Percentiles rank a stretch among this genome's conserved stretches.
Conservation (phyloP, 2,329 filamentous ascomycete genomes). For the Pseudogymnoascus sp. region DNA sequence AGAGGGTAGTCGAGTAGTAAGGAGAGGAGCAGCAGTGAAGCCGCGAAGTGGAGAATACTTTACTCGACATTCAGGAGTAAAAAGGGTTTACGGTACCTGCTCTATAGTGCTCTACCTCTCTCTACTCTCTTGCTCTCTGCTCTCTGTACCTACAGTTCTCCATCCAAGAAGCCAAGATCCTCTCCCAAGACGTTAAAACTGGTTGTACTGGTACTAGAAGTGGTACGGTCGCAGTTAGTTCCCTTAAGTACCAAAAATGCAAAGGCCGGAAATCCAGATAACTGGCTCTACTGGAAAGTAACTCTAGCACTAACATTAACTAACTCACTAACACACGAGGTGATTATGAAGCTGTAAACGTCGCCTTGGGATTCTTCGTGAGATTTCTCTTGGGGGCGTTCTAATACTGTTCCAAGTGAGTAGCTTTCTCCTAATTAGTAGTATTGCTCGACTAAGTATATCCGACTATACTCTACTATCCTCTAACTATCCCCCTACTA, state of each 20-base stretch:
- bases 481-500: background rate
- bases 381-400: background rate
- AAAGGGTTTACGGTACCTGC: background rate
- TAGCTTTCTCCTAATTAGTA: background rate
- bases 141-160: background rate
- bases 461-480: background rate
- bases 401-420: background rate
- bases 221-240: background rate
- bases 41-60: background rate
- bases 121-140: too few species aligned
- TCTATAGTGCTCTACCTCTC: background rate
- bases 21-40: background rate
- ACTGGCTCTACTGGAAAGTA: background rate
- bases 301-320: background rate
- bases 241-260: background rate
- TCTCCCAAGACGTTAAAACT: background rate
- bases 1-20: background rate
- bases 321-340: background rate
- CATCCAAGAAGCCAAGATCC: background rate
- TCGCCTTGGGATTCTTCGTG: background rate
- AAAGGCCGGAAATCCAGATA: background rate
- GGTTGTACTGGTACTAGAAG: background rate
- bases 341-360: slow-evolving; percentile 3
- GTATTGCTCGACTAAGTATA: background rate
- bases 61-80: background rate